Evolutionary conservation across 768 basidiomycete species (phyloP).

Genomic region (Auricularia heimuer): DNA sequence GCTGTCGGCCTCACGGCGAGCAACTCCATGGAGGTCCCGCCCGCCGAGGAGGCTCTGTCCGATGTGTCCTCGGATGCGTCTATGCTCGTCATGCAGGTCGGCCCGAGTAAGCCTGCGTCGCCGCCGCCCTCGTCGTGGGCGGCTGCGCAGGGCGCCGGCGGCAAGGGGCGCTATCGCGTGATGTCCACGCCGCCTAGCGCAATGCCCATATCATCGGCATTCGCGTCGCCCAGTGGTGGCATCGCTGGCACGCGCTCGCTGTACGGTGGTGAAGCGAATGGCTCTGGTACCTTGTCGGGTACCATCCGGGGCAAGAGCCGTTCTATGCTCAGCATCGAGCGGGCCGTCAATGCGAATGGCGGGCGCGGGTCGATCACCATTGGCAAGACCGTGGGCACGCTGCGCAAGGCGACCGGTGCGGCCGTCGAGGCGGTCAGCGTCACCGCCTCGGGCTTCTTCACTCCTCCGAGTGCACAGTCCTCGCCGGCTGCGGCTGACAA

Average conservation of each 20-base stretch:
- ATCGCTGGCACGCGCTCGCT: conserved; percentile 23
- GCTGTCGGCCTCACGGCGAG: conserved; percentile 19
- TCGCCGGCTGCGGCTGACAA: not conserved
- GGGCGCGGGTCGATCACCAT: conserved; percentile 9
- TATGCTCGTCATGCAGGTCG: not conserved
- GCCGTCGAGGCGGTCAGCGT: conserved; percentile 69
- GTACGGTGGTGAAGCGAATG: conserved; percentile 14
- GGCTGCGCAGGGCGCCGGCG: conserved; percentile 64
- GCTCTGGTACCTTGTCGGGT: conserved; percentile 25
- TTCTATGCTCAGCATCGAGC: conserved; percentile 63
- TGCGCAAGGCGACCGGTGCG: conserved; percentile 53
- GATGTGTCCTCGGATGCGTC: not conserved
- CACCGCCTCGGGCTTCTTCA: conserved; percentile 72
- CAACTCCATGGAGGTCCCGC: not conserved
- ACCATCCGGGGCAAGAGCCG: conserved; percentile 32
- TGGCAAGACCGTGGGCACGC: conserved; percentile 36
- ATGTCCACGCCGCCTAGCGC: conserved; percentile 7
- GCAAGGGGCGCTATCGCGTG: not conserved
- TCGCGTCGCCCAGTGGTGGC: conserved; percentile 4
- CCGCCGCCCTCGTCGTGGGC: conserved; percentile 19
- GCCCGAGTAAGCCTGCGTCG: conserved; percentile 3
- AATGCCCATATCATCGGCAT: not conserved
- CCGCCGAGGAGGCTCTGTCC: not conserved
- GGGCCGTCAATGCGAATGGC: conserved; percentile 17
- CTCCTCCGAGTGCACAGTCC: conserved; percentile 31